These are phyloP conservation scores for Lipomyces starkeyi DNA, from an alignment of 805 yeast genomes.

Conservation along the genomic window DNA sequence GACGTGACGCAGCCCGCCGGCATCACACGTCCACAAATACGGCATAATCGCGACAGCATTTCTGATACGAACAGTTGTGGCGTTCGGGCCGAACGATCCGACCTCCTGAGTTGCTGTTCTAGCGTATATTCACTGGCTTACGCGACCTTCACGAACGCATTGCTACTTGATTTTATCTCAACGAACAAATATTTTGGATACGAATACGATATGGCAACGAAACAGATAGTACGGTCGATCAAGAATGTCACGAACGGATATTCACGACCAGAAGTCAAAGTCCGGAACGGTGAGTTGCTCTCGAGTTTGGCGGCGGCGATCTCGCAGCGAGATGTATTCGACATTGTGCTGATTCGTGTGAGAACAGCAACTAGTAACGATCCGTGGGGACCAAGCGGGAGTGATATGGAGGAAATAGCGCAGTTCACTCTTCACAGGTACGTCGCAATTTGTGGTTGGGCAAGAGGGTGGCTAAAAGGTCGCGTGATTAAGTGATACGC, in stretches of 20 bases:
- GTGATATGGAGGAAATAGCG: constrained; percentile 83
- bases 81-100: background rate
- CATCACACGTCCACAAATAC: background rate
- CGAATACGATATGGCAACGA: constrained; percentile 12
- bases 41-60: background rate
- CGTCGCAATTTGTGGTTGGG: constrained; percentile 31
- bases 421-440: constrained; percentile 66
- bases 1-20: background rate
- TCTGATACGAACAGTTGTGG: background rate
- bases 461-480: background rate
- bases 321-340: background rate
- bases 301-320: too few species aligned
- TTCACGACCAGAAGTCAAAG: constrained; percentile 81
- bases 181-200: background rate
- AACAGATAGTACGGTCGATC: constrained; percentile 33
- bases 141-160: background rate
- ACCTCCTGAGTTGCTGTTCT: background rate
- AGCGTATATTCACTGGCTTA: background rate
- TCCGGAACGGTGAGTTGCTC: constrained; percentile 60
- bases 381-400: constrained; percentile 78
- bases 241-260: constrained; percentile 92
- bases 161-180: background rate
- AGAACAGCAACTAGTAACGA: constrained; percentile 80
- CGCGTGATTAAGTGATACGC: constrained; percentile 56
- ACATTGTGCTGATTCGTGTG: background rate